phyloP scores from a whole-genome alignment of 2,329 filamentous ascomycete genomes.

The Ophiocordyceps camponoti-saundersi region DNA sequence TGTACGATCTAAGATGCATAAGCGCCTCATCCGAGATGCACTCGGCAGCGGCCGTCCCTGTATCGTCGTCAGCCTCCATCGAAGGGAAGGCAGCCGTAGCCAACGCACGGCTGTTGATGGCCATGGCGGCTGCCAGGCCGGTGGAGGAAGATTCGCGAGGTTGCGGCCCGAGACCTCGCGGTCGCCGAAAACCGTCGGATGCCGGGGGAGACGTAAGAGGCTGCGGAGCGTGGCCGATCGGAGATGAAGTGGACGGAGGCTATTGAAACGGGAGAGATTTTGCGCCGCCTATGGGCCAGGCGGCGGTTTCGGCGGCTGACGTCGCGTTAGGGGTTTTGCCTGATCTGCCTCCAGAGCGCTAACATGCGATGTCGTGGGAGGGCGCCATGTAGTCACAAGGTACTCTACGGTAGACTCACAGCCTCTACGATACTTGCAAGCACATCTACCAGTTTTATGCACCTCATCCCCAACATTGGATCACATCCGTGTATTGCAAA shows the following conservation, averaged over 20 bases:
- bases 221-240: neutral
- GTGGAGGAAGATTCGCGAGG: neutral
- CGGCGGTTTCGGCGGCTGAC: neutral
- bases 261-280: neutral
- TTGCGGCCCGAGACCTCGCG: neutral
- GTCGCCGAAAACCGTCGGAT: neutral
- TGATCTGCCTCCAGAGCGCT: neutral
- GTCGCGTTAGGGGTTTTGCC: neutral
- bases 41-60: constrained; percentile 40
- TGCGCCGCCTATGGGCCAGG: neutral
- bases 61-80: neutral
- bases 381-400: too few relatives aligned
- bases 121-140: neutral
- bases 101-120: neutral
- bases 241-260: neutral
- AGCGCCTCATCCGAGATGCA: constrained; percentile 83
- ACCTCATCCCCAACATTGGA: neutral
- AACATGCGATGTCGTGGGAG: neutral
- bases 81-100: neutral
- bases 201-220: neutral
- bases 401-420: too few relatives aligned
- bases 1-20: constrained; percentile 83
- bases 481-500: neutral
- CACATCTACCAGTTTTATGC: neutral
- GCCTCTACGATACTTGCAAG: too few relatives aligned